Percentiles rank a stretch among this genome's conserved stretches.
phyloP scores from a whole-genome alignment of 192 early-diverging fungal species.

The Haplosporangium gracile region DNA sequence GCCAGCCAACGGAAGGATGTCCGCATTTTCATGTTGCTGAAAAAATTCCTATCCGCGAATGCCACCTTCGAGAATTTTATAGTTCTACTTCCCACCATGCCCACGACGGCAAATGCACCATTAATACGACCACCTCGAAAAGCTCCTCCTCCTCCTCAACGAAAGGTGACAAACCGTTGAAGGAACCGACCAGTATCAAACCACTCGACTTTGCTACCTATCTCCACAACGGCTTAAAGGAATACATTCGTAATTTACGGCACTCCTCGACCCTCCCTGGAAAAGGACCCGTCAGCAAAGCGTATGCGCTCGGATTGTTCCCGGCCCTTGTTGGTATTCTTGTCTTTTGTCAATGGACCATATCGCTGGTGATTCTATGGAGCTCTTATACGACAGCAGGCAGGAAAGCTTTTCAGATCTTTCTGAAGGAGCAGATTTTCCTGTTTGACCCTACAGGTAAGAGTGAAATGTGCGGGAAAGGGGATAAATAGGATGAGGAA shows the following conservation, averaged over 20 bases:
- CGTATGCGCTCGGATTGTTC: constrained; percentile 24
- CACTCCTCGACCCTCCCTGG: constrained; percentile 33
- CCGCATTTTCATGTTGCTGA: neutral
- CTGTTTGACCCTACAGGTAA: constrained; percentile 39
- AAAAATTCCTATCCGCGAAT: constrained; percentile 4
- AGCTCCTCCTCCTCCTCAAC: neutral
- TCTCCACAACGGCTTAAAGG: neutral
- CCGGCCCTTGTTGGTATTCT: constrained; percentile 15
- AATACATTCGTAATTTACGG: constrained; percentile 8
- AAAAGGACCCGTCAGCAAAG: constrained; percentile 13
- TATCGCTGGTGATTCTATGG: constrained; percentile 17
- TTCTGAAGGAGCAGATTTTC: constrained; percentile 33
- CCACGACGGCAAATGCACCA: neutral
- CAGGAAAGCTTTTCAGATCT: constrained; percentile 14
- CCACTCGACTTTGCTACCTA: constrained; percentile 24
- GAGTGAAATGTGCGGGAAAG: neutral
- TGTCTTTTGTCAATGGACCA: constrained; percentile 20
- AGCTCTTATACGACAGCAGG: constrained; percentile 25
- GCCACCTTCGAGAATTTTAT: constrained; percentile 41
- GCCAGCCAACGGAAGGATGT: neutral
- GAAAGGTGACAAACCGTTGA: neutral
- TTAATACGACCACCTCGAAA: neutral
- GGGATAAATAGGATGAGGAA: too few relatives aligned
- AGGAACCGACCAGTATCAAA: constrained; percentile 18
- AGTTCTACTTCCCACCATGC: neutral